Percentiles rank a stretch among this genome's conserved stretches.
These are phyloP conservation scores for Reticulascus tulasneorum DNA, from an alignment of 2,329 filamentous ascomycete species.

Conservation along the genomic window DNA sequence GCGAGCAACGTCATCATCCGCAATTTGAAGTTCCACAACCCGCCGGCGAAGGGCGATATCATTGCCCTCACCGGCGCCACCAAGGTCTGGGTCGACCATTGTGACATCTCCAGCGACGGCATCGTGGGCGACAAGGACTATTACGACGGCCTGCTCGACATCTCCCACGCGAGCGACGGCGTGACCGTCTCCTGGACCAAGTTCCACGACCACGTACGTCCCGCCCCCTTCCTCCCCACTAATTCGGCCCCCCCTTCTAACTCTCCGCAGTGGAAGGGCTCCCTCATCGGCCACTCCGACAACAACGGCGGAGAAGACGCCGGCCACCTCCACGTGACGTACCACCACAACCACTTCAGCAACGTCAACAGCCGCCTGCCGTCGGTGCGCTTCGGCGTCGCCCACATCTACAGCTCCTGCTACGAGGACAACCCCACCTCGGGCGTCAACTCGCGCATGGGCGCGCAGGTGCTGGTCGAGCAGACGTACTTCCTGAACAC, in stretches of 20 bases:
- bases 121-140: conserved; percentile 57
- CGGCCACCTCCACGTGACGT: conserved; percentile 56
- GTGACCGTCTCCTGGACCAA: conserved; percentile 38
- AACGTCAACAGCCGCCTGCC: conserved; percentile 60
- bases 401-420: conserved; percentile 44
- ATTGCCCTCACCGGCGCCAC: conserved; percentile 49
- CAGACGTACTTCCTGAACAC: conserved; percentile 42
- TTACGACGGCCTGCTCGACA: conserved; percentile 60
- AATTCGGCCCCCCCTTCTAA: background rate
- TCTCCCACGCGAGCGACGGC: conserved; percentile 57
- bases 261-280: conserved; percentile 41
- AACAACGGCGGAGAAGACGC: conserved; percentile 50
- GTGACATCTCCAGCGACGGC: conserved; percentile 54
- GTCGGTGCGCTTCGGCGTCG: conserved; percentile 58
- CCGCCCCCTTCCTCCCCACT: background rate
- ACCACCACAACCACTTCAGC: conserved; percentile 57
- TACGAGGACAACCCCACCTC: conserved; percentile 30
- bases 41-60: conserved; percentile 50
- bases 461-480: conserved; percentile 49
- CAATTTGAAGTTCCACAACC: conserved; percentile 53
- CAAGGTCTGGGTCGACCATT: conserved; percentile 62
- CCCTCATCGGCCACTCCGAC: conserved; percentile 53
- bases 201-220: conserved; percentile 36
- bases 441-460: conserved; percentile 48
- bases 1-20: conserved; percentile 54